Conservation (phyloP, 208 protist species). For the Trypanosoma lewisi region DNA sequence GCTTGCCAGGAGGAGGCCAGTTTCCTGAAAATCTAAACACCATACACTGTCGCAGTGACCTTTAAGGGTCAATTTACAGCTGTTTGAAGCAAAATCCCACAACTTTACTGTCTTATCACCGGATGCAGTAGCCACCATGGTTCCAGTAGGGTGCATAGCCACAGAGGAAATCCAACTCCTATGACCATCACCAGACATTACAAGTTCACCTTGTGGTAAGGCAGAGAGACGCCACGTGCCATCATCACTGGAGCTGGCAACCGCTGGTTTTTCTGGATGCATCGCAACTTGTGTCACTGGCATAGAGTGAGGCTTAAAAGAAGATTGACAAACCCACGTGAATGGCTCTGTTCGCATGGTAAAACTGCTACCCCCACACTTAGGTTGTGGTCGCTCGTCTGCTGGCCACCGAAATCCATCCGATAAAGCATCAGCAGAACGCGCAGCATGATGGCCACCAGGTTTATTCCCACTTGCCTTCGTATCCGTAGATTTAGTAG, state of each 20-base stretch:
- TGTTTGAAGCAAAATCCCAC: slow-evolving; percentile 94
- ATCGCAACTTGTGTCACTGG: slow-evolving; percentile 83
- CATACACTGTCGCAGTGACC: slow-evolving; percentile 96
- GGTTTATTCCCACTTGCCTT: slow-evolving; percentile 20
- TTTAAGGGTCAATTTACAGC: slow-evolving; percentile 83
- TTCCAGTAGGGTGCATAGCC: slow-evolving; percentile 88
- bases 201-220: slow-evolving; percentile 90
- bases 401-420: slow-evolving; percentile 66
- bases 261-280: slow-evolving; percentile 93
- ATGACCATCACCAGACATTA: slow-evolving; percentile 95
- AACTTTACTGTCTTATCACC: slow-evolving; percentile 96
- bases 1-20: slow-evolving; percentile 89
- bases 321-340: slow-evolving; percentile 59
- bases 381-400: slow-evolving; percentile 48
- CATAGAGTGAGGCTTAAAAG: slow-evolving; percentile 87
- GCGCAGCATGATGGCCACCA: background rate
- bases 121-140: slow-evolving; percentile 93
- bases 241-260: slow-evolving; percentile 96
- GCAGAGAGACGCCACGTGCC: slow-evolving; percentile 94
- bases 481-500: background rate
- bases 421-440: slow-evolving; percentile 11
- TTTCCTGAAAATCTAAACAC: slow-evolving; percentile 93
- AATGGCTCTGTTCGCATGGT: slow-evolving; percentile 24
- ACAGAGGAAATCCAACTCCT: slow-evolving; percentile 90
- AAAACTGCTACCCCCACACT: background rate